phyloP scores from a whole-genome alignment of 176 grass and related monocot genomes.

The bread wheat (Triticum aestivum) region DNA sequence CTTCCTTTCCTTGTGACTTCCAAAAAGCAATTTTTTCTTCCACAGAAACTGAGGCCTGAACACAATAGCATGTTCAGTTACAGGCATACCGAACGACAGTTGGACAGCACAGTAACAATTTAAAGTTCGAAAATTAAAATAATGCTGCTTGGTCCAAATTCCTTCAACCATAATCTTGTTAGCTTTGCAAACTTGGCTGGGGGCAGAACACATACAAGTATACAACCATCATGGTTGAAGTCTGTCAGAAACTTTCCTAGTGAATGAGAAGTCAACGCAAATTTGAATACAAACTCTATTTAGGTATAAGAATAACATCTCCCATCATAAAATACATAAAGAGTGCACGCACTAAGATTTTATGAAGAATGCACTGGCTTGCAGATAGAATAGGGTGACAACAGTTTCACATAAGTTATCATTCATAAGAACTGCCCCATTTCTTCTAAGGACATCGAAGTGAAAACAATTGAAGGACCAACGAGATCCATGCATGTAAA shows the following conservation, averaged over 20 bases:
- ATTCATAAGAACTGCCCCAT: not conserved
- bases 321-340: not conserved
- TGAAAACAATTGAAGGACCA: not conserved
- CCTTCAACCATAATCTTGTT: not conserved
- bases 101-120: not conserved
- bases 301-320: not conserved
- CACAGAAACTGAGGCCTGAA: not conserved
- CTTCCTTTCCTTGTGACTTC: slow-evolving; percentile 14
- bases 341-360: not conserved
- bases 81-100: not conserved
- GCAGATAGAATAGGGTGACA: not conserved
- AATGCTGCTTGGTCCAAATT: not conserved
- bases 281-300: slow-evolving; percentile 6
- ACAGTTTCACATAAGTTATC: not conserved
- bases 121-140: not conserved
- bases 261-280: not conserved
- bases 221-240: not conserved
- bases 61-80: not conserved
- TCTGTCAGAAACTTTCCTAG: not conserved
- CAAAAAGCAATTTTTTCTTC: not conserved
- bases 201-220: not conserved
- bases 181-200: not conserved
- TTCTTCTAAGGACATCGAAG: slow-evolving; percentile 2
- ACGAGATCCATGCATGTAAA: not conserved
- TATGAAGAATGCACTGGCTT: slow-evolving; percentile 12